Evolutionary conservation across 768 basidiomycete genomes (phyloP), one percentile per base, ranked within the genome.

Genomic region (Suillus subluteus): DNA sequence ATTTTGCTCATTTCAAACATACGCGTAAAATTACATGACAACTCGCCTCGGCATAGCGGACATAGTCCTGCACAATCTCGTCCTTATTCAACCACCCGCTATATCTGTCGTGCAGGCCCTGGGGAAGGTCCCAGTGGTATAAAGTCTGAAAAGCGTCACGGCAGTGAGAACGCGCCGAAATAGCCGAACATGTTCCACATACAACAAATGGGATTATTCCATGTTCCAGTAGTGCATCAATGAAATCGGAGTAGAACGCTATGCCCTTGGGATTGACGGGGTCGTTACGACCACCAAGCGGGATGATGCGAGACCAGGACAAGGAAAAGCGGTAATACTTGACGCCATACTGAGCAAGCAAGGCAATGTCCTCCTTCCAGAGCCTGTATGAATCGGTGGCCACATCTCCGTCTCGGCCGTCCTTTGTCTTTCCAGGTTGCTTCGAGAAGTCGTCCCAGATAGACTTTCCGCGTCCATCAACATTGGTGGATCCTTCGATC

Each of bases 61-160:
- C 80, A 68, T 82, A 93, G 75, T 94, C 91, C 65, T 82, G 75
- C n/a, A 88, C 79, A 63, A 92, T 85, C 71, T 90, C 87, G 55
- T 87, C 84, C 73, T 88, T 89, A 79, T 88, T 88, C 59, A 91
- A 75, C 91, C 90, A 94, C 6, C 91, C 91, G 2, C 86, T 85
- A 74, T 93, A 93, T 64, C 87, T 82, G 67, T 92, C 88, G 64
- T 91, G 86, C 46, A 95, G 83, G 26, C 79, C 87, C 72, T 91
- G 88, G 12, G 92, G 92, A 12, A 92, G 83, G 73, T 93, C 91
- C 92, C 91, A 93, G 74, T 89, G 90, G 72, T 90, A 90, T 43
- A 91, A 76, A 0, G 88, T 91, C 88, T 91, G 68, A 12, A 11
- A 40, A 32, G 63, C 35, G 5, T 16, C n/a, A n/a, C n/a, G n/a